Base-by-base conservation (phyloP, 177 flowering plant genomes). In the Vitis hybrid region DNA sequence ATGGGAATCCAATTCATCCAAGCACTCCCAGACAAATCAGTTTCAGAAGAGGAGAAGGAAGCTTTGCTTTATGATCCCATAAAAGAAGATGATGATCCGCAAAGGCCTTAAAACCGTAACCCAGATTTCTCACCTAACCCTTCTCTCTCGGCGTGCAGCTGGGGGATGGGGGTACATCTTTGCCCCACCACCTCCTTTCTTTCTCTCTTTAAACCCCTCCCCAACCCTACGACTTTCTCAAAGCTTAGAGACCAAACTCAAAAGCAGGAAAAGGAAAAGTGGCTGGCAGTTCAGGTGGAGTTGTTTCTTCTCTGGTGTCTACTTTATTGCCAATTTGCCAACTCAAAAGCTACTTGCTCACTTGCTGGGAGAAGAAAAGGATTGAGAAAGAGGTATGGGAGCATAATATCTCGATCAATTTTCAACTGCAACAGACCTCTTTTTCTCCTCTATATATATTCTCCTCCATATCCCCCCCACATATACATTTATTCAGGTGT, bases 1-100 rank as follows among this genome's bases (percentile, higher is more conserved):
- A 62, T 9, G 74, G 73, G 86, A 85, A 85, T 83, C 86, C 81
- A 78, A n/a, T 65, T 74, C 62, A 65, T 76, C 82, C 90, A 84
- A 81, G 56, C 80, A 71, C 87, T 76, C 63, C 52, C 55, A 65
- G 84, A 86, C 90, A 83, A 83, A 79, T 69, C 59, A 15, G 79
- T 72, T 78, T 76, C 83, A 78, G 78, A 82, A 67, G 75, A 55
- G 72, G n/a, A 71, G 76, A 75, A 81, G 74, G 64, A 71, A 61
- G 69, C 48, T 66, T 74, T 78, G 79, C 82, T 86, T 86, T 81
- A 78, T 74, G 78, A 66, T 73, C 72, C 66, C 52, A 64, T 68
- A 82, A 78, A 82, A 72, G 65, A 71, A 73, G 71, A 75, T 53
- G 66, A 70, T 6, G 50, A 63, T 5, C 10, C 18, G 33, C 67